These are phyloP conservation scores for Exophiala spinifera DNA, from an alignment of 2,329 filamentous ascomycete species.

Conservation along the genomic window DNA sequence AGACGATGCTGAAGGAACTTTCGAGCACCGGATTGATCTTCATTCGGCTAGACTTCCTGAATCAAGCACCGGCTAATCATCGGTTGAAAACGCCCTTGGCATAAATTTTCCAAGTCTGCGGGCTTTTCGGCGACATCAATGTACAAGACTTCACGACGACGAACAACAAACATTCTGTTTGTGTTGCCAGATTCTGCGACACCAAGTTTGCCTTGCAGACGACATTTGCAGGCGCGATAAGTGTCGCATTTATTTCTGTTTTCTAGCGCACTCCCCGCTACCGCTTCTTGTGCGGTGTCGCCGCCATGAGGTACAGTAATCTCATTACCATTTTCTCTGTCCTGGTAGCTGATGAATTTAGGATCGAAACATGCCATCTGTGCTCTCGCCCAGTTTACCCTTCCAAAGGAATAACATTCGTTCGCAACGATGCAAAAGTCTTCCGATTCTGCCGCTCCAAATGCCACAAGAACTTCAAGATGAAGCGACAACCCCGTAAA, in stretches of 20 bases:
- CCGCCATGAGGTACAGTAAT: slow-evolving; percentile 12
- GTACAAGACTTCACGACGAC: no score
- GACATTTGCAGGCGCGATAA: no score
- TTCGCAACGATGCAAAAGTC: slow-evolving; percentile 62
- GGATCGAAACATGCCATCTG: slow-evolving; percentile 64
- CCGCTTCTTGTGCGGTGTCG: neutral
- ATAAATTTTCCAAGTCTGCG: neutral
- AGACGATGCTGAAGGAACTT: neutral
- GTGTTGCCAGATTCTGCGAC: no score
- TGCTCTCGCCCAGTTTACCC: slow-evolving; percentile 68
- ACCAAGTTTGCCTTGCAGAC: no score
- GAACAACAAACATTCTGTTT: no score
- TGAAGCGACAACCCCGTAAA: slow-evolving; percentile 97
- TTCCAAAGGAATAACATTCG: slow-evolving; percentile 64
- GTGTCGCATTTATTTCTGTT: no score
- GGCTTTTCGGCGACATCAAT: neutral
- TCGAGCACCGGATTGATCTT: neutral
- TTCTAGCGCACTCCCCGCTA: no score
- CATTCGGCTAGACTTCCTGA: neutral
- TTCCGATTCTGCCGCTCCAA: slow-evolving; percentile 67
- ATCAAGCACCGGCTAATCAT: neutral
- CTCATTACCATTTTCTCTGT: neutral
- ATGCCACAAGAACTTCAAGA: slow-evolving; percentile 81
- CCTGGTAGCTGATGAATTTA: slow-evolving; percentile 8
- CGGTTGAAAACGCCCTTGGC: neutral